Evolutionary conservation across 306 rosid species (phyloP).

Genomic region (Trifolium pratense): DNA sequence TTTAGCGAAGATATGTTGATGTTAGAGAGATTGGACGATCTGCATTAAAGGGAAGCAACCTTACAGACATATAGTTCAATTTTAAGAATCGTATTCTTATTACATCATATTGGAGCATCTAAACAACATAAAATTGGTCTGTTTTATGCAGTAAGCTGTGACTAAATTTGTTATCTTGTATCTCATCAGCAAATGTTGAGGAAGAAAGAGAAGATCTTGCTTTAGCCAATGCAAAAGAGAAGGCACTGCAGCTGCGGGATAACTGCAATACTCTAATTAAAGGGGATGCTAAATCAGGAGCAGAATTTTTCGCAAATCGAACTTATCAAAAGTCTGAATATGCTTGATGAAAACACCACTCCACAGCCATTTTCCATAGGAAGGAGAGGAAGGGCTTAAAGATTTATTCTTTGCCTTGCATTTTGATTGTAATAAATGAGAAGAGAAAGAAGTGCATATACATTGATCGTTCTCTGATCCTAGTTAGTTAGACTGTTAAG

Average conservation of each 20-base stretch:
- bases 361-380: conserved; percentile 70
- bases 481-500: neutral
- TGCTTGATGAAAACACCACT: conserved; percentile 47
- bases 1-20: neutral
- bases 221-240: conserved; percentile 69
- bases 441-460: neutral
- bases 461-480: neutral
- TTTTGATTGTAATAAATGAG: conserved; percentile 1
- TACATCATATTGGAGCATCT: conserved; percentile 9
- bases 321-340: conserved; percentile 77
- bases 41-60: neutral
- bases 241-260: conserved; percentile 71
- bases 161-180: conserved; percentile 3
- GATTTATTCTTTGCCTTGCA: neutral
- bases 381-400: conserved; percentile 62
- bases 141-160: neutral
- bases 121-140: neutral
- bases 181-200: conserved; percentile 53
- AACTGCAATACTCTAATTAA: conserved; percentile 53
- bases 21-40: neutral
- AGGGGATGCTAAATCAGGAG: conserved; percentile 71
- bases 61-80: neutral
- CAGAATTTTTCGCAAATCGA: conserved; percentile 70
- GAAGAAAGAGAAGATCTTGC: conserved; percentile 59
- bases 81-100: neutral